Evolutionary conservation across 1,284 basidiomycete species (phyloP), one percentile per base, ranked within the genome.

Genomic region (Sanghuangporus baumii): DNA sequence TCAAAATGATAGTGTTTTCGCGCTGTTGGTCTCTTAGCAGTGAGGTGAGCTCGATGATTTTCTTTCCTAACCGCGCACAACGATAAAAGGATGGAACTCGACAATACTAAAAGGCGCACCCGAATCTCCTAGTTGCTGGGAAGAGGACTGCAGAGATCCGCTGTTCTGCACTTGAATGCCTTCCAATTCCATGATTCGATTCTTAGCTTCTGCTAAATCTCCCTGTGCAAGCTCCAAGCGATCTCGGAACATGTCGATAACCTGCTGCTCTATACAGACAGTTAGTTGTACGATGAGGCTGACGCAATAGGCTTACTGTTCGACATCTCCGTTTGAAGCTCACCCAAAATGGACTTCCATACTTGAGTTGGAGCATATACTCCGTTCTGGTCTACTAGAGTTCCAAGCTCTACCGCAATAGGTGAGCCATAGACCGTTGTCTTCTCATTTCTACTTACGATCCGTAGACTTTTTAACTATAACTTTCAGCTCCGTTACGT

Each of bases 201-300:
- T 56, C 47, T 59, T 65, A n/a, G 64, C 56, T 23, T 56, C 57
- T 6, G 52, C 60, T 12, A 62, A 50, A 18, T 65, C 64, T 18
- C 60, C 56, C 41, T 65, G 60, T 20, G 52, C 20, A 55, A 46
- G 59, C 46, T 65, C 64, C 46, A 65, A 41, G 26, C 61, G 60
- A 41, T 65, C 64, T 38, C 60, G 56, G 36, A 65, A 59, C 54
- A 62, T 46, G 31, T 65, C 64, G 18, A 65, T 62, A 16, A 62
- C 57, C 37, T 60, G 61, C 37, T 62, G 64, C 31, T 65, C 64
- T 65, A 41, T 7, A 51, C 14, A 34, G 14, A 55, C 14, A 40
- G 11, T 65, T 41, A 59, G 56, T 12, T 16, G 14, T 37, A 14
- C 26, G 16, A 46, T 34, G 38, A 31, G 31, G 14, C 18, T 51